A percentile compares a stretch with the other conserved stretches of the same genome.
phyloP scores from a whole-genome alignment of 2,329 filamentous ascomycete genomes.

The Sclerotinia subarctica region DNA sequence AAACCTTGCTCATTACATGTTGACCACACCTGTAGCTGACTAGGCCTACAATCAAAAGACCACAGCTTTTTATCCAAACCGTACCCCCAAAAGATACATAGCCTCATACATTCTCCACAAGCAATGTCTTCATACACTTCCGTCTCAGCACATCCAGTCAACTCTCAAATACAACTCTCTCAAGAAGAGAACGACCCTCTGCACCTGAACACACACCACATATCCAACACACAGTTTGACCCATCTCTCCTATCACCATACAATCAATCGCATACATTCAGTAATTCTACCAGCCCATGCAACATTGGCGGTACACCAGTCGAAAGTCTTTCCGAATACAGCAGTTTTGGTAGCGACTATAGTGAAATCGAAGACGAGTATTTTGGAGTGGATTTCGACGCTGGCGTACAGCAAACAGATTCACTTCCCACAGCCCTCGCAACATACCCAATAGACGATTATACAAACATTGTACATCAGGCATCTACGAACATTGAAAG shows the following conservation, averaged over 20 bases:
- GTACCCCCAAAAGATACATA: constrained; percentile 30
- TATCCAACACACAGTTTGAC: constrained; percentile 27
- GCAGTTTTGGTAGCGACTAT: constrained; percentile 36
- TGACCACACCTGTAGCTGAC: constrained; percentile 29
- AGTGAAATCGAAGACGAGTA: constrained; percentile 37
- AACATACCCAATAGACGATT: constrained; percentile 24
- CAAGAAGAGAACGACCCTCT: constrained; percentile 31
- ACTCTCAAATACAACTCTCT: constrained; percentile 30
- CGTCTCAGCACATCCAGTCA: constrained; percentile 27
- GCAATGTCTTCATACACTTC: constrained; percentile 37
- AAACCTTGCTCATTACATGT: constrained; percentile 28
- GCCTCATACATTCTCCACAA: constrained; percentile 33
- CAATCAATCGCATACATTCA: constrained; percentile 33
- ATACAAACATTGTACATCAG: constrained; percentile 26
- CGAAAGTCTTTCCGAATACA: constrained; percentile 35
- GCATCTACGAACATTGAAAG: constrained; percentile 23
- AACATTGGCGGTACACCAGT: constrained; percentile 32
- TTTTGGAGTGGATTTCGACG: constrained; percentile 39
- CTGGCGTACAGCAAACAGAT: constrained; percentile 32
- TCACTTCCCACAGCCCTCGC: constrained; percentile 23
- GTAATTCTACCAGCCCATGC: constrained; percentile 36
- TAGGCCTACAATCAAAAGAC: constrained; percentile 24
- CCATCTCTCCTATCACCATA: constrained; percentile 33
- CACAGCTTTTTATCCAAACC: constrained; percentile 26
- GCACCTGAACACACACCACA: constrained; percentile 29